Evolutionary conservation across 2,329 filamentous ascomycete species (phyloP).

Genomic region (Botrytis squamosa): DNA sequence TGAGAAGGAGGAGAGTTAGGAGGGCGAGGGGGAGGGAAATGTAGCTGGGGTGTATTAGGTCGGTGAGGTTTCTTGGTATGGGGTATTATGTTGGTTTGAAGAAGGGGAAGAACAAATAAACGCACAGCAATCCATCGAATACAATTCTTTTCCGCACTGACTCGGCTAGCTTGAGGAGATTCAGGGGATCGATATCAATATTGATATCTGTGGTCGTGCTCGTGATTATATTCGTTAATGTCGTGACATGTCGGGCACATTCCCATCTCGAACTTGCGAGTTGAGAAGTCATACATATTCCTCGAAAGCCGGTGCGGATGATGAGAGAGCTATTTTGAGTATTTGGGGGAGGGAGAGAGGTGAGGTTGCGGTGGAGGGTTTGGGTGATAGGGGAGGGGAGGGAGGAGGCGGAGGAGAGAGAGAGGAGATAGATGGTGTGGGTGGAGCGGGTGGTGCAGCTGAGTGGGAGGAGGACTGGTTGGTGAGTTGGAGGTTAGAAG

Average conservation of each 20-base stretch:
- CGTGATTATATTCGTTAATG: background rate
- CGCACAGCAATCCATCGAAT: background rate
- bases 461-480: background rate
- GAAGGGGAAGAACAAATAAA: background rate
- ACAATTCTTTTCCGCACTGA: background rate
- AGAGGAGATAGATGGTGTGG: background rate
- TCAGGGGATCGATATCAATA: background rate
- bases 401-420: background rate
- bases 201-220: background rate
- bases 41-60: background rate
- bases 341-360: background rate
- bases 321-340: background rate
- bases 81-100: rapidly evolving
- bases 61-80: background rate
- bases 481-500: background rate
- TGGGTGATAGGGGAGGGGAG: background rate
- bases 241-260: background rate
- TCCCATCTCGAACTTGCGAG: background rate
- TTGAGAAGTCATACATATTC: background rate
- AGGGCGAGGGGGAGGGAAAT: background rate
- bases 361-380: background rate
- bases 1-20: background rate
- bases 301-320: background rate
- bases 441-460: background rate
- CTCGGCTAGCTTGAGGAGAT: background rate